phyloP scores from a whole-genome alignment of 345 rosid species.

The Rhodomyrtus tomentosa region DNA sequence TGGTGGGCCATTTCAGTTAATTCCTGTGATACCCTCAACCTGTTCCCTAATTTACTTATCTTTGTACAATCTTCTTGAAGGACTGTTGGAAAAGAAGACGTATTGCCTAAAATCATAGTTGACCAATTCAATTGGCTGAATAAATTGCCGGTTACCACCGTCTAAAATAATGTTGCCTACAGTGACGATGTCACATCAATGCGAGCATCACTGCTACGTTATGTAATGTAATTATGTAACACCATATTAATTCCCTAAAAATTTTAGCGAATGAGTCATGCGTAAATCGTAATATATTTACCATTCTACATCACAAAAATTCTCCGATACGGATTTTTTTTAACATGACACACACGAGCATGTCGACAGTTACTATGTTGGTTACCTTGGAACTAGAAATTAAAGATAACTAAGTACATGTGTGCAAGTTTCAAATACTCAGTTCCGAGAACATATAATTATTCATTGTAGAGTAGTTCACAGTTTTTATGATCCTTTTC shows the following conservation, averaged over 20 bases:
- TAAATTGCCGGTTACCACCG: no score
- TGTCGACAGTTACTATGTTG: accelerated
- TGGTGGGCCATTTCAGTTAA: background rate
- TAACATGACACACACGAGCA: background rate
- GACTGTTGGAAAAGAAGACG: background rate
- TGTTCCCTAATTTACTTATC: background rate
- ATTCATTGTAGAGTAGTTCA: background rate
- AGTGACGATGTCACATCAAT: background rate
- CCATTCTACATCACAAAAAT: accelerated
- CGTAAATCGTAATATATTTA: no score
- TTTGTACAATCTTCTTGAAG: background rate
- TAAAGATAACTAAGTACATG: background rate
- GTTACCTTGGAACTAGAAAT: background rate
- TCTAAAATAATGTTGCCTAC: background rate
- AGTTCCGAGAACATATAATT: background rate
- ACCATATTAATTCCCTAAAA: no score
- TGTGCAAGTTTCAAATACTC: background rate
- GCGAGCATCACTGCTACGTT: background rate
- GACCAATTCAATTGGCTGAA: no score
- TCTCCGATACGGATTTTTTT: background rate
- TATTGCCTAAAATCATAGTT: background rate
- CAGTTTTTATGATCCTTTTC: background rate
- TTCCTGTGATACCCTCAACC: background rate
- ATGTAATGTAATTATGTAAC: background rate
- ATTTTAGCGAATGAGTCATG: no score